phyloP scores from a whole-genome alignment of 1,284 basidiomycete species.

The Cutaneotrichosporon sp. region DNA sequence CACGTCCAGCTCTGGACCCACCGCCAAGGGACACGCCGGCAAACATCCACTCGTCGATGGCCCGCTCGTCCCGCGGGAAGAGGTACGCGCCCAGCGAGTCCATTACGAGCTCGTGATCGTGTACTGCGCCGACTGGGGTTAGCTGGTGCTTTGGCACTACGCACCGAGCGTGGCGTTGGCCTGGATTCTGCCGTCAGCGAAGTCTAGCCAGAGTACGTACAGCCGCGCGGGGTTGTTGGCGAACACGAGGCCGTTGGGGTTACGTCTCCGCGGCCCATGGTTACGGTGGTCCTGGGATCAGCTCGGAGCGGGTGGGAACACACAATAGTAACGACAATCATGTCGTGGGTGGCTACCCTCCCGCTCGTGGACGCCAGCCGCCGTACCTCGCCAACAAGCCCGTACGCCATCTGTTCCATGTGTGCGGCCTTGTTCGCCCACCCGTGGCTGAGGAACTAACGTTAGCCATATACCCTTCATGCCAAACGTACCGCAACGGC shows the following conservation, averaged over 20 bases:
- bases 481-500: conserved; percentile 33
- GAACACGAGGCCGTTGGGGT: conserved; percentile 58
- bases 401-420: conserved; percentile 33
- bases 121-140: conserved; percentile 15
- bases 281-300: conserved; percentile 65
- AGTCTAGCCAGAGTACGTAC: neutral
- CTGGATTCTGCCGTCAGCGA: neutral
- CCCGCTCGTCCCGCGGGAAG: conserved; percentile 65
- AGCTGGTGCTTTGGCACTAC: neutral
- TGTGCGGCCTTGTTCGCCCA: conserved; percentile 31
- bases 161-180: neutral
- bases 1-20: neutral
- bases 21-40: conserved; percentile 53
- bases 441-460: conserved; percentile 38
- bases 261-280: conserved; percentile 60
- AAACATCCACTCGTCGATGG: conserved; percentile 61
- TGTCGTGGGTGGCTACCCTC: conserved; percentile 19
- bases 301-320: conserved; percentile 13
- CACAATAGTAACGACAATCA: conserved; percentile 45
- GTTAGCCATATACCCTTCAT: neutral
- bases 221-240: conserved; percentile 60
- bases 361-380: conserved; percentile 5
- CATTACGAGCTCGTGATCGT: conserved; percentile 72
- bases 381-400: conserved; percentile 28
- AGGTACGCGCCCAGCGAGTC: conserved; percentile 72